Conservation (phyloP, 2,329 filamentous ascomycete species). For the Microcyclosporella mali region DNA sequence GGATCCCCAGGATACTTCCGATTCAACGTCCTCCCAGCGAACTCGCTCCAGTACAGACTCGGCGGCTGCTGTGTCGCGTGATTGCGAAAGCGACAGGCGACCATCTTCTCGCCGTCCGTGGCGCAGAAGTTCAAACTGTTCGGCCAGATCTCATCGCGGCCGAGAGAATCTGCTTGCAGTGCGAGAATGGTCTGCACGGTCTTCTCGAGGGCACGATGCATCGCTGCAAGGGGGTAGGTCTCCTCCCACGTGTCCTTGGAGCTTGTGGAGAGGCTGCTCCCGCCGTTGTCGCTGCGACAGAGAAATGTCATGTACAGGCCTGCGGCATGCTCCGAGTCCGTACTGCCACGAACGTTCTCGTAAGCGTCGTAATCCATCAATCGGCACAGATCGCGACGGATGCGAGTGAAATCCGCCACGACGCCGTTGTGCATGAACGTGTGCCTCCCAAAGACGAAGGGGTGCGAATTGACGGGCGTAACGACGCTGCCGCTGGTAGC, state of each 20-base stretch:
- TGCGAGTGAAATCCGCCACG: slow-evolving; percentile 41
- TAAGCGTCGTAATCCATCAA: slow-evolving; percentile 44
- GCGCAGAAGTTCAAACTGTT: slow-evolving; percentile 48
- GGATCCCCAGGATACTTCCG: slow-evolving; percentile 46
- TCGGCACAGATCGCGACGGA: slow-evolving; percentile 42
- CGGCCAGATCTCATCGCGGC: slow-evolving; percentile 34
- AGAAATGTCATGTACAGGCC: slow-evolving; percentile 44
- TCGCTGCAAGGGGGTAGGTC: slow-evolving; percentile 36
- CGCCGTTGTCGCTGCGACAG: no score
- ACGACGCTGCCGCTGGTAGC: slow-evolving; percentile 45
- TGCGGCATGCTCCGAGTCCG: slow-evolving; percentile 47
- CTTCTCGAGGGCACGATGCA: slow-evolving; percentile 39
- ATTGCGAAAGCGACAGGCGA: slow-evolving; percentile 49
- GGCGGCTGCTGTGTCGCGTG: slow-evolving; percentile 47
- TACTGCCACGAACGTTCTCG: slow-evolving; percentile 44
- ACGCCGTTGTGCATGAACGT: slow-evolving; percentile 52
- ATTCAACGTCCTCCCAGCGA: slow-evolving; percentile 48
- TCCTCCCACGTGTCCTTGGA: slow-evolving; percentile 25
- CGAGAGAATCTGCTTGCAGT: slow-evolving; percentile 38
- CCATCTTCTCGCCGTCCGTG: slow-evolving; percentile 45
- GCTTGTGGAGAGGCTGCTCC: slow-evolving; percentile 25
- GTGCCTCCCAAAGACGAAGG: slow-evolving; percentile 49
- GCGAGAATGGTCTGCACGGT: slow-evolving; percentile 36
- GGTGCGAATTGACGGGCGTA: slow-evolving; percentile 48
- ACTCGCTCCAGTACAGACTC: slow-evolving; percentile 41